Conservation (phyloP, 2,329 filamentous ascomycete genomes). For the Orbilia brochopaga region DNA sequence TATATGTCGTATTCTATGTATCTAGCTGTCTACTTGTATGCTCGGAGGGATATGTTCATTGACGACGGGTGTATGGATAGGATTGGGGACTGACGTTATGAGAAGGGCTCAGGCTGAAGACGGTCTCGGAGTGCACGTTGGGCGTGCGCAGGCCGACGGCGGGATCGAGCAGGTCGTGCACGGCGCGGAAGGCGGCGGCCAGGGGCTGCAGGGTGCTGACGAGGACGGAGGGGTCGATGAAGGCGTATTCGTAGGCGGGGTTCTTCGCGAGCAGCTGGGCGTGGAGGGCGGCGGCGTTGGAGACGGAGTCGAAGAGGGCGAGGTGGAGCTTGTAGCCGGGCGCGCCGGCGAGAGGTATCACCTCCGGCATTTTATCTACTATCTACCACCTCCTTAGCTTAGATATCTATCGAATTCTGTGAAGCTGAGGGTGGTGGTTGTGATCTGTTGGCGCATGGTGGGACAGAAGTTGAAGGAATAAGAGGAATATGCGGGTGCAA, state of each 20-base stretch:
- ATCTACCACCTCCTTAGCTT: neutral
- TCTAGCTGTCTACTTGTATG: too few relatives aligned
- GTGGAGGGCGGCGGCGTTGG: conserved; percentile 78
- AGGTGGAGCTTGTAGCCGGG: conserved; percentile 73
- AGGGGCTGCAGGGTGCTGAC: conserved; percentile 62
- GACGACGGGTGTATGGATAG: conserved; percentile 6
- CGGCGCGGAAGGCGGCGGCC: conserved; percentile 77
- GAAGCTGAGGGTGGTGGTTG: neutral
- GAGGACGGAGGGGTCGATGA: conserved; percentile 84
- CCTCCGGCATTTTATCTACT: conserved; percentile 64
- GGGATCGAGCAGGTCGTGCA: conserved; percentile 65
- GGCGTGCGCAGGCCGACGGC: conserved; percentile 71
- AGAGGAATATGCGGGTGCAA: too few relatives aligned
- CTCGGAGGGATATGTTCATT: too few relatives aligned
- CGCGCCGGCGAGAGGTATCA: conserved; percentile 75
- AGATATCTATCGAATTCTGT: too few relatives aligned
- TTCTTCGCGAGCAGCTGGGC: conserved; percentile 86
- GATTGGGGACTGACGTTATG: conserved; percentile 70
- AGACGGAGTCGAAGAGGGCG: conserved; percentile 75
- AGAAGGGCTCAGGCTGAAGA: conserved; percentile 77
- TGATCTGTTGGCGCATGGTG: too few relatives aligned
- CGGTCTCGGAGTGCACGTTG: conserved; percentile 88
- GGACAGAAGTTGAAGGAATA: too few relatives aligned
- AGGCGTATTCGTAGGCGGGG: conserved; percentile 85
- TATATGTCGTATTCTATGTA: too few relatives aligned